A percentile compares a stretch with the other conserved stretches of the same genome.
phyloP scores from a whole-genome alignment of 805 yeast genomes.

The Yarrowia sp. region DNA sequence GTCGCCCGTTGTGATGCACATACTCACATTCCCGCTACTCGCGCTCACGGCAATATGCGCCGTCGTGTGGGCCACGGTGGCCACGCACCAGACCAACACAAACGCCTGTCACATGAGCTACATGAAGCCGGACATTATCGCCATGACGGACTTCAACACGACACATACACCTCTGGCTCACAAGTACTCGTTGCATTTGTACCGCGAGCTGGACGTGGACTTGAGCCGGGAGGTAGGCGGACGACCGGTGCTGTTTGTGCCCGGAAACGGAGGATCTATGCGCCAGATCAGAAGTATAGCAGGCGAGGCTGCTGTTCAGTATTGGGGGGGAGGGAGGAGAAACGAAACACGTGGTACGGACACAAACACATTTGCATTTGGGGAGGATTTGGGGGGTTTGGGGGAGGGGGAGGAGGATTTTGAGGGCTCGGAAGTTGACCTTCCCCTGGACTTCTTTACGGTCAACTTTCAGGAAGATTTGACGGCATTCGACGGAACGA shows the following conservation, averaged over 20 bases:
- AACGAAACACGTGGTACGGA: no score
- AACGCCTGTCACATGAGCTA: constrained; percentile 21
- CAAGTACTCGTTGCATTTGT: constrained; percentile 76
- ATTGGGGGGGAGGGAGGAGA: neutral
- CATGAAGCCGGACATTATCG: constrained; percentile 20
- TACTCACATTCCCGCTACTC: neutral
- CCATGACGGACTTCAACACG: constrained; percentile 59
- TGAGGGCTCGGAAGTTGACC: neutral
- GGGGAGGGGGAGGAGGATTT: neutral
- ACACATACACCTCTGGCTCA: constrained; percentile 66
- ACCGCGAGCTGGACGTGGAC: constrained; percentile 69
- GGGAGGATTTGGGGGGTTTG: no score
- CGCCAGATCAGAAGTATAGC: constrained; percentile 85
- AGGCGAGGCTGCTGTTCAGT: constrained; percentile 23
- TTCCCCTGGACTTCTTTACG: constrained; percentile 68
- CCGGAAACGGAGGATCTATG: constrained; percentile 92
- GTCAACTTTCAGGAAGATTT: constrained; percentile 94
- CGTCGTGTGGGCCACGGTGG: constrained; percentile 17
- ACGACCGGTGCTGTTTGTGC: constrained; percentile 80
- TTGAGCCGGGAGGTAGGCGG: constrained; percentile 54
- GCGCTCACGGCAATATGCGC: neutral
- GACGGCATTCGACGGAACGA: constrained; percentile 92
- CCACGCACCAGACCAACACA: neutral
- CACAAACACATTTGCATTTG: constrained; percentile 2
- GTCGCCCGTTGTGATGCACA: neutral